Evolutionary conservation across 2,329 filamentous ascomycete species (phyloP).

Genomic region (Dothidotthia symphoricarpi): DNA sequence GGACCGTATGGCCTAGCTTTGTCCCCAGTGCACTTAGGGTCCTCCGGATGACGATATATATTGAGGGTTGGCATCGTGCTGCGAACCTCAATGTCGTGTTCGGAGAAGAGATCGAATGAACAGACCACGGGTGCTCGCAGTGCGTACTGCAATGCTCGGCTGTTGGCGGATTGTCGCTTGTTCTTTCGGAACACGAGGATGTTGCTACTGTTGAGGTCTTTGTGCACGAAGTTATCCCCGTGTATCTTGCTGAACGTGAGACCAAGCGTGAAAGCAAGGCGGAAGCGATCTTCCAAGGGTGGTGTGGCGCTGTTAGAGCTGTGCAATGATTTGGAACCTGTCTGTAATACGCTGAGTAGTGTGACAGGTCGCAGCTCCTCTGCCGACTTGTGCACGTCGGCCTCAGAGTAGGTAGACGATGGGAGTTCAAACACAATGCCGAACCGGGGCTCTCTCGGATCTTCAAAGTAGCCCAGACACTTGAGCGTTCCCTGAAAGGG

Average conservation of each 20-base stretch:
- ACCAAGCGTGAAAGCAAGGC: constrained; percentile 68
- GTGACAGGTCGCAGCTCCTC: constrained; percentile 45
- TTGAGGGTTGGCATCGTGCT: constrained; percentile 48
- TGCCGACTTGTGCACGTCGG: constrained; percentile 53
- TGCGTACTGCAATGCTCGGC: constrained; percentile 49
- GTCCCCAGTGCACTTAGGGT: constrained; percentile 38
- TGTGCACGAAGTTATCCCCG: constrained; percentile 66
- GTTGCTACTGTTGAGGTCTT: constrained; percentile 66
- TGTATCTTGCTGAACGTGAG: constrained; percentile 74
- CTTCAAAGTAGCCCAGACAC: constrained; percentile 70
- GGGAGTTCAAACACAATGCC: constrained; percentile 76
- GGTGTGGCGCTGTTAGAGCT: constrained; percentile 43
- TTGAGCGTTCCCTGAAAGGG: constrained; percentile 50
- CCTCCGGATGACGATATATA: constrained; percentile 67
- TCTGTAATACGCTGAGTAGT: constrained; percentile 50
- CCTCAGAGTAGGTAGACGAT: constrained; percentile 45
- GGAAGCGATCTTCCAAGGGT: constrained; percentile 72
- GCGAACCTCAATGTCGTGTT: constrained; percentile 49
- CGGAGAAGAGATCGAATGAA: constrained; percentile 72
- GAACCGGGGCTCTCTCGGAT: constrained; percentile 65
- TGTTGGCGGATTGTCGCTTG: constrained; percentile 48
- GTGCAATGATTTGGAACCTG: constrained; percentile 46
- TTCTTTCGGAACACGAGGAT: constrained; percentile 61
- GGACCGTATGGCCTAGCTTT: constrained; percentile 29
- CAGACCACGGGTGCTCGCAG: constrained; percentile 68